These are phyloP conservation scores for Curvularia spicifera DNA, from an alignment of 2,329 filamentous ascomycete genomes.

Conservation along the genomic window DNA sequence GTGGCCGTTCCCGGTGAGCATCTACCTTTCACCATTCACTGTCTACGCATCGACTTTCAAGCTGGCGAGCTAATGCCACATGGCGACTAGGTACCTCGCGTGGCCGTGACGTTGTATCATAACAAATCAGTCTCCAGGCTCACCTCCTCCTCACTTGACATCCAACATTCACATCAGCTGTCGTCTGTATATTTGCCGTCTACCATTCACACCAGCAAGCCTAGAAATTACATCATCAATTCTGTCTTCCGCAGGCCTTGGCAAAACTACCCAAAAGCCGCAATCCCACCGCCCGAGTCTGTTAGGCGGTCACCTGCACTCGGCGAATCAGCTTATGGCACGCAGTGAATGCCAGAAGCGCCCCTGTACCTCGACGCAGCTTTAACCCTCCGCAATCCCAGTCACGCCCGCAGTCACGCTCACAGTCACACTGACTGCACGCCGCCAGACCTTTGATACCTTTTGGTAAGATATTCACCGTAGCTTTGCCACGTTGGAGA, in stretches of 20 bases:
- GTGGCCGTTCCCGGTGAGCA: conserved; percentile 37
- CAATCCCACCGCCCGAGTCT: conserved; percentile 27
- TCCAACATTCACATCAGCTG: conserved; percentile 22
- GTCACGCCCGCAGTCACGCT: conserved; percentile 19
- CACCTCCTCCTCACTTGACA: conserved; percentile 16
- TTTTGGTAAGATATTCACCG: conserved; percentile 16
- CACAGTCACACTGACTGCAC: conserved; percentile 9
- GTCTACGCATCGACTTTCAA: conserved; percentile 12
- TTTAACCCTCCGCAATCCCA: conserved; percentile 19
- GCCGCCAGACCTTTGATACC: neutral
- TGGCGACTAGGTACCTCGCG: conserved; percentile 21
- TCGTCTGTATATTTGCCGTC: too few species aligned
- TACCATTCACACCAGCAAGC: conserved; percentile 11
- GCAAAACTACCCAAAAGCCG: conserved; percentile 15
- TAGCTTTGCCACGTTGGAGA: conserved; percentile 13
- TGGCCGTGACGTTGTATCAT: conserved; percentile 20
- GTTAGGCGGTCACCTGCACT: conserved; percentile 33
- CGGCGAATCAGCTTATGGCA: conserved; percentile 27
- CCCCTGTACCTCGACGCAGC: conserved; percentile 14
- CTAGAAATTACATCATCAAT: conserved; percentile 13
- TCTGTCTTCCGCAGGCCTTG: conserved; percentile 5
- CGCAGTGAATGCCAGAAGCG: conserved; percentile 29
- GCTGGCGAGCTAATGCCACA: conserved; percentile 31
- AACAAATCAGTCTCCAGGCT: conserved; percentile 29
- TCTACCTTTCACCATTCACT: conserved; percentile 5